Percentiles rank a stretch among this genome's conserved stretches.
Evolutionary conservation across 1,139 yeast genomes (phyloP).

Genomic region (Geotrichum carabidarum): DNA sequence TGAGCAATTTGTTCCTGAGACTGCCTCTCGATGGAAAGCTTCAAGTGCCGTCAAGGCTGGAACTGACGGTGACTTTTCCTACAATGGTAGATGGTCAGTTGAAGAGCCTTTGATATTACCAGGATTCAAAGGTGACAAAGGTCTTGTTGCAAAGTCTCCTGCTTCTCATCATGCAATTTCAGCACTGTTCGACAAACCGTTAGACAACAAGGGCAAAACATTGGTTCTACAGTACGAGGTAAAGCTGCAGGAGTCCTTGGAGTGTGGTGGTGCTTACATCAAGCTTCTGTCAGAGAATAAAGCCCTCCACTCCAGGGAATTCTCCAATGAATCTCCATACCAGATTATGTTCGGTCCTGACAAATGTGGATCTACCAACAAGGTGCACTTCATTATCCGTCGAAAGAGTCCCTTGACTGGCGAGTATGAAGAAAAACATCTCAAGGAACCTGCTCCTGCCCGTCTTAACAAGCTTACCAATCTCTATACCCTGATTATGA

Average conservation of each 20-base stretch:
- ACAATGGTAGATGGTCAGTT: conserved; percentile 69
- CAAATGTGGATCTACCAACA: conserved; percentile 73
- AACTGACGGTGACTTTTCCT: conserved; percentile 48
- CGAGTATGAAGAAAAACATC: conserved; percentile 61
- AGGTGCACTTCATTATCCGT: conserved; percentile 68
- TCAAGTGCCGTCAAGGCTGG: conserved; percentile 52
- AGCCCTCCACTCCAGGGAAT: conserved; percentile 44
- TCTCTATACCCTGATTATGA: conserved; percentile 70
- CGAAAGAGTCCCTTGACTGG: conserved; percentile 55
- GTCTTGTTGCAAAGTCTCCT: conserved; percentile 66
- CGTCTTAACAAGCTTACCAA: conserved; percentile 51
- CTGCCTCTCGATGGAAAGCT: conserved; percentile 52
- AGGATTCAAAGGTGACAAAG: conserved; percentile 60
- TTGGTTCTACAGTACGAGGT: conserved; percentile 86
- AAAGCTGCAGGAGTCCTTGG: conserved; percentile 67
- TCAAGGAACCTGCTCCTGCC: conserved; percentile 62
- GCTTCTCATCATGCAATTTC: conserved; percentile 82
- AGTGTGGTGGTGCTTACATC: conserved; percentile 86
- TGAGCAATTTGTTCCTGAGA: conserved; percentile 60
- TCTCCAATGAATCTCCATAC: conserved; percentile 63
- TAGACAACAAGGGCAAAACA: conserved; percentile 55
- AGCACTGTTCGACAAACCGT: conserved; percentile 49
- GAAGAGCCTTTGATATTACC: conserved; percentile 55
- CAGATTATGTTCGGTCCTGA: conserved; percentile 95
- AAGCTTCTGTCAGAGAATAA: conserved; percentile 59